Evolutionary conservation across 1,284 basidiomycete species (phyloP).

Genomic region (Pterulicium gracile): DNA sequence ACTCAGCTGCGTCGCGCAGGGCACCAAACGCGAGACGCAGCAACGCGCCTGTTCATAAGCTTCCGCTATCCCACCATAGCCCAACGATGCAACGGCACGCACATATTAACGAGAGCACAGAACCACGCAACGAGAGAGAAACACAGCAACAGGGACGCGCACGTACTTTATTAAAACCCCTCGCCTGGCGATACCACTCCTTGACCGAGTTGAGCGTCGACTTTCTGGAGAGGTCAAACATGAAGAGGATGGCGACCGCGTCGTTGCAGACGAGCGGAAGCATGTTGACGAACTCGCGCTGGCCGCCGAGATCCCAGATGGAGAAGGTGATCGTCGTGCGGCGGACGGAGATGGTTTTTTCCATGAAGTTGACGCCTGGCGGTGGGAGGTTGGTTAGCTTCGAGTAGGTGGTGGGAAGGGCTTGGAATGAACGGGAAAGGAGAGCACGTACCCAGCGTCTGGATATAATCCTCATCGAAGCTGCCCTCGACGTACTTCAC

Average conservation of each 20-base stretch:
- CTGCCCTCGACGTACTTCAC: conserved; percentile 97
- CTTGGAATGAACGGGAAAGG: background rate
- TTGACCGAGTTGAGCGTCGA: conserved; percentile 96
- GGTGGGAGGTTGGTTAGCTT: no score
- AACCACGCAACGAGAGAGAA: conserved; percentile 3
- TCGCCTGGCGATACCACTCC: conserved; percentile 97
- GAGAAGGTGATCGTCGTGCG: conserved; percentile 98
- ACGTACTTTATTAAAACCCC: conserved; percentile 96
- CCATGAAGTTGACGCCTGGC: conserved; percentile 97
- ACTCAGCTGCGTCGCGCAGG: no score
- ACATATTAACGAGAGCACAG: no score
- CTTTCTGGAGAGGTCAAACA: conserved; percentile 98
- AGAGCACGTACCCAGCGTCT: conserved; percentile 76
- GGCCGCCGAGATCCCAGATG: conserved; percentile 98
- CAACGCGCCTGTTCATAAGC: no score
- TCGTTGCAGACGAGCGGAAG: conserved; percentile 96
- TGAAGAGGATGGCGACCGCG: conserved; percentile 97
- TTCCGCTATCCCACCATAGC: no score
- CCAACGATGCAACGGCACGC: background rate
- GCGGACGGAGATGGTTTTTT: conserved; percentile 95
- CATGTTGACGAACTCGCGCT: conserved; percentile 99
- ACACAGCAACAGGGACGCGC: conserved; percentile 19
- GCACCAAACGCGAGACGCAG: no score
- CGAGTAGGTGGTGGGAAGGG: conserved; percentile 2
- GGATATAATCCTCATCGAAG: conserved; percentile 98